These are phyloP conservation scores for Canna indica DNA, from an alignment of 176 grass and related monocot genomes.

Conservation along the genomic window DNA sequence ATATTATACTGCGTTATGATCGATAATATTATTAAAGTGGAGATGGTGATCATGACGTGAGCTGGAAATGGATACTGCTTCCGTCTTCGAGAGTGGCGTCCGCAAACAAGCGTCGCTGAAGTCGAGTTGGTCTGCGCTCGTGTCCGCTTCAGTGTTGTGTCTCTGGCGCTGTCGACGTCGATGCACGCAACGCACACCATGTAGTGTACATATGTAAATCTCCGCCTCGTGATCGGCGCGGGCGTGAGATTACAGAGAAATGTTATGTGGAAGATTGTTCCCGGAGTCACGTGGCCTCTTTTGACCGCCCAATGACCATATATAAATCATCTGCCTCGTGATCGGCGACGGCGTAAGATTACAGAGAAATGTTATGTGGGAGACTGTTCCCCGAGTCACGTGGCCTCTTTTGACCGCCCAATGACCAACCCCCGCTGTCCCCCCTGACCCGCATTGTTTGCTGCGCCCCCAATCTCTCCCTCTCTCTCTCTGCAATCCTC, in stretches of 20 bases:
- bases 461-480: slow-evolving; percentile 22
- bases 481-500: not conserved
- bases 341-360: slow-evolving; percentile 36
- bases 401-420: slow-evolving; percentile 91
- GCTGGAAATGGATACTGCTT: not conserved
- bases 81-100: not conserved
- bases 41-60: slow-evolving; percentile 2
- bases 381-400: slow-evolving; percentile 86
- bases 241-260: slow-evolving; percentile 9
- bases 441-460: slow-evolving; percentile 25
- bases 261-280: slow-evolving; percentile 74
- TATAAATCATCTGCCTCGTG: slow-evolving; percentile 95
- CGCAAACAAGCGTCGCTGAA: not conserved
- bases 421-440: slow-evolving; percentile 17
- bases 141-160: not conserved
- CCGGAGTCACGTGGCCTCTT: slow-evolving; percentile 82
- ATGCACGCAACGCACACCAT: too few relatives aligned
- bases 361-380: slow-evolving; percentile 36
- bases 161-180: too few relatives aligned
- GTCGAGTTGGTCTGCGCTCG: not conserved
- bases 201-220: too few relatives aligned
- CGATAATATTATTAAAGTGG: too few relatives aligned
- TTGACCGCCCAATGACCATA: slow-evolving; percentile 70
- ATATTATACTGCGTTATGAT: too few relatives aligned
- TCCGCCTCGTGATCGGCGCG: slow-evolving; percentile 84